Conservation (phyloP, 164 flowering plant genomes). For the Echeveria elegans region DNA sequence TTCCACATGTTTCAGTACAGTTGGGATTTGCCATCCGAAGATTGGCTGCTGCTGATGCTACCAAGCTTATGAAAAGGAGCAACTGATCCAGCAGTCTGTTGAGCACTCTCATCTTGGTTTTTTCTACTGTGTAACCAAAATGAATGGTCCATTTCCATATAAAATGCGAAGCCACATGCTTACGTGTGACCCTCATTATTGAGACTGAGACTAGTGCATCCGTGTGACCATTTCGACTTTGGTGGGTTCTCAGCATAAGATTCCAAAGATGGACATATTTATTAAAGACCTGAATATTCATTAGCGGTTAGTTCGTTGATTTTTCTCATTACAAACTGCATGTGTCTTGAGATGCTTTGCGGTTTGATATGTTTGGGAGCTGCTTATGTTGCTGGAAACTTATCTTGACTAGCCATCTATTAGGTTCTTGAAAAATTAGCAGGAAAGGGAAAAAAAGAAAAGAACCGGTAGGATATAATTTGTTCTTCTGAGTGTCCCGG, state of each 20-base stretch:
- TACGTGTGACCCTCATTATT: too few species aligned
- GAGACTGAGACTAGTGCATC: too few species aligned
- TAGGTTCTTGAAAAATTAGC: too few species aligned
- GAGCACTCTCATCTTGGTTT: not conserved
- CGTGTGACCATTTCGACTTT: not conserved
- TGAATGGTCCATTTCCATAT: not conserved
- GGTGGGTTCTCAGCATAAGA: not conserved
- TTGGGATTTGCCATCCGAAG: not conserved
- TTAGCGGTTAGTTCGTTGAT: slow-evolving; percentile 7
- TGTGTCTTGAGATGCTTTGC: too few species aligned
- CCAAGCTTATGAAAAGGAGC: not conserved
- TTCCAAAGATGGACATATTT: not conserved
- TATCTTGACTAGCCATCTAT: too few species aligned
- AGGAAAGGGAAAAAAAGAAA: too few species aligned
- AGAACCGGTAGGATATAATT: not conserved
- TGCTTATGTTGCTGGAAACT: too few species aligned
- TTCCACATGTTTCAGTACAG: not conserved
- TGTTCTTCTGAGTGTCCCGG: not conserved
- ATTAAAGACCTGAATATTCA: slow-evolving; percentile 16
- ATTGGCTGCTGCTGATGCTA: not conserved
- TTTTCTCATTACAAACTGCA: too few species aligned
- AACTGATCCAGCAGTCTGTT: not conserved
- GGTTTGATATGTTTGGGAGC: too few species aligned
- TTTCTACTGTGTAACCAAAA: not conserved
- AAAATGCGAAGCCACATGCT: not conserved